Conservation (phyloP, 2,329 filamentous ascomycete genomes). For the Aspergillus fumigatus region DNA sequence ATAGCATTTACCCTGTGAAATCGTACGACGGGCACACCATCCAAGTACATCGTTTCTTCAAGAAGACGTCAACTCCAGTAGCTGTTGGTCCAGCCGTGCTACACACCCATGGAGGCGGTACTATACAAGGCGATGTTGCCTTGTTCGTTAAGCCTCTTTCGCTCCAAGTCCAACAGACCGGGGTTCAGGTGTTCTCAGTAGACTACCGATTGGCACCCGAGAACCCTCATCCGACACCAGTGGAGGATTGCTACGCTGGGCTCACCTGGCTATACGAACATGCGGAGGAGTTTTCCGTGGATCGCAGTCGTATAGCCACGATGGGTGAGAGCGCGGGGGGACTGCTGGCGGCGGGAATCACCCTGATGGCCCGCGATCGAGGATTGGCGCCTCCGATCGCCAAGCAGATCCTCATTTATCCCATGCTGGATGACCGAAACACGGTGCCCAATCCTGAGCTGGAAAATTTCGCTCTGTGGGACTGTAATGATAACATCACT, state of each 20-base stretch:
- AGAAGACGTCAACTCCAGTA: conserved; percentile 2
- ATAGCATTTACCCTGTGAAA: conserved; percentile 11
- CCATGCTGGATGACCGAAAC: conserved; percentile 47
- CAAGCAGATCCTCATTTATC: conserved; percentile 44
- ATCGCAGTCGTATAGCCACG: conserved; percentile 37
- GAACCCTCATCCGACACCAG: conserved; percentile 16
- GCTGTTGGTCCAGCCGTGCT: conserved; percentile 15
- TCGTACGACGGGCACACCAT: conserved; percentile 19
- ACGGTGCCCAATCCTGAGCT: conserved; percentile 29
- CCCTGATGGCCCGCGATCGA: conserved; percentile 37
- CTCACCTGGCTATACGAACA: conserved; percentile 38
- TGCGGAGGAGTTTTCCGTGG: conserved; percentile 38
- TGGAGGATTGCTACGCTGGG: conserved; percentile 24
- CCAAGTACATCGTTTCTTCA: conserved; percentile 14
- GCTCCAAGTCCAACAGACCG: conserved; percentile 12
- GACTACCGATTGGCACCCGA: conserved; percentile 25
- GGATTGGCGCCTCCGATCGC: conserved; percentile 25
- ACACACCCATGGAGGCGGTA: conserved; percentile 24
- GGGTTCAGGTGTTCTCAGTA: conserved; percentile 21
- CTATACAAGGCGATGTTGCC: conserved; percentile 15
- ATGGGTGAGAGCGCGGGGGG: conserved; percentile 44
- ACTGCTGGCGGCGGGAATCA: conserved; percentile 37
- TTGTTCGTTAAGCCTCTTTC: conserved; percentile 10
- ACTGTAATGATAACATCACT: conserved; percentile 34
- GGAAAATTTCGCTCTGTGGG: conserved; percentile 34